Evolutionary conservation across 2,329 filamentous ascomycete species (phyloP).

Genomic region (Raffaelea arxii): DNA sequence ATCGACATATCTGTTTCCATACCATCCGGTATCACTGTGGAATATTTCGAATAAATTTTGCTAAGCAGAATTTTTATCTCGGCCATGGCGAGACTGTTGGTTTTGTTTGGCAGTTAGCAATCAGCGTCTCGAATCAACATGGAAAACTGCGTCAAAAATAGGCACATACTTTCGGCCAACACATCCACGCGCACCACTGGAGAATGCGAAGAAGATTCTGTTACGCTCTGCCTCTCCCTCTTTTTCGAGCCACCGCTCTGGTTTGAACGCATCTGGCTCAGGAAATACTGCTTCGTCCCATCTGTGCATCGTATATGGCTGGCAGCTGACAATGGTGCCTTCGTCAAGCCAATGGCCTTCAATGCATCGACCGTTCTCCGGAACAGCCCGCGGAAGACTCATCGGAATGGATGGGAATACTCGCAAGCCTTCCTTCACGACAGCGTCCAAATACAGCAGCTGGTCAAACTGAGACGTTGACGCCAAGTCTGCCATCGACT

Average conservation of each 20-base stretch:
- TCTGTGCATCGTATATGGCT: constrained; percentile 50
- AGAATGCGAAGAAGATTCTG: constrained; percentile 54
- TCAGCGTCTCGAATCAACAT: neutral
- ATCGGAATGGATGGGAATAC: constrained; percentile 56
- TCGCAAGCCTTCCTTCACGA: constrained; percentile 51
- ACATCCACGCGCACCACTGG: constrained; percentile 54
- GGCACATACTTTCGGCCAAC: constrained; percentile 58
- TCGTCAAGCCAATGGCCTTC: constrained; percentile 43
- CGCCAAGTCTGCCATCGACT: constrained; percentile 21
- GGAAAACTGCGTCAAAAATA: constrained; percentile 14
- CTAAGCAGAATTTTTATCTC: constrained; percentile 58
- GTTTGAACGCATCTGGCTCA: constrained; percentile 65
- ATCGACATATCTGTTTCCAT: constrained; percentile 52
- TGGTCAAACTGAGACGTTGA: too few relatives aligned
- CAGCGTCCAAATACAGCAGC: constrained; percentile 50
- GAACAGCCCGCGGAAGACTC: constrained; percentile 51
- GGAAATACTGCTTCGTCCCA: constrained; percentile 60
- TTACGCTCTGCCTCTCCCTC: constrained; percentile 63
- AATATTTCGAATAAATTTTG: constrained; percentile 50
- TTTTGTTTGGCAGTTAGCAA: neutral
- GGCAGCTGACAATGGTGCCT: constrained; percentile 47
- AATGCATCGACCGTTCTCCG: constrained; percentile 37
- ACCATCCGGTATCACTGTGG: constrained; percentile 40
- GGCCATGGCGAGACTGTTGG: constrained; percentile 44
- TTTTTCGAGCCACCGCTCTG: constrained; percentile 71